These are phyloP conservation scores for Combretum micranthum DNA, from an alignment of 345 rosid species.

Conservation along the genomic window DNA sequence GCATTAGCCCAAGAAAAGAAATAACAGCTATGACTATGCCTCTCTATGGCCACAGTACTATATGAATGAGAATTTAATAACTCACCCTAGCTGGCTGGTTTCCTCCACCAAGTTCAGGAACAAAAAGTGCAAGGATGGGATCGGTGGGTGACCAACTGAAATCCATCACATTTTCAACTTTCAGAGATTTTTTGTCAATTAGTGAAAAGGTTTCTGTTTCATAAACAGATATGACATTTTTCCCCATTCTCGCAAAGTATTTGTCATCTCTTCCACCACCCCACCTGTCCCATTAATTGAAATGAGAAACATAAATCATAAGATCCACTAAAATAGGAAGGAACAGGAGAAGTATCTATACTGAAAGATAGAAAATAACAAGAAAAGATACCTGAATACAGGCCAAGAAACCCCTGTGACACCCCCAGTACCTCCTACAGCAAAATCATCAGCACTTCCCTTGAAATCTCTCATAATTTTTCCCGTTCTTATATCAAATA, in stretches of 20 bases:
- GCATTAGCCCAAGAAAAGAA: too few species aligned
- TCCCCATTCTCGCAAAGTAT: constrained; percentile 85
- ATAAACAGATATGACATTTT: constrained; percentile 75
- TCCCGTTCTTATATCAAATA: constrained; percentile 89
- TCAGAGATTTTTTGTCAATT: constrained; percentile 87
- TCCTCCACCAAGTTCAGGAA: constrained; percentile 97
- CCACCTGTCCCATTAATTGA: too few species aligned
- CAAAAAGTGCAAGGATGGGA: constrained; percentile 75
- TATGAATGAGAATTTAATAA: neutral
- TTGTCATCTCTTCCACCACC: too few species aligned
- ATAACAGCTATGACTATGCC: too few species aligned
- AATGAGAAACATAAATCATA: neutral
- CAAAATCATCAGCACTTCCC: constrained; percentile 90
- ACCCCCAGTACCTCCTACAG: constrained; percentile 83
- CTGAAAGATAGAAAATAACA: neutral
- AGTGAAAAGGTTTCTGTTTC: constrained; percentile 85
- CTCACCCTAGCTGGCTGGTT: constrained; percentile 97
- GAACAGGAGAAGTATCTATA: neutral
- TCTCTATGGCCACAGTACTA: too few species aligned
- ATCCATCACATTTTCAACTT: constrained; percentile 81
- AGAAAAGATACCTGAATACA: constrained; percentile 55
- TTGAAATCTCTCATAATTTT: constrained; percentile 85
- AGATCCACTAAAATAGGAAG: neutral
- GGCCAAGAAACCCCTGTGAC: constrained; percentile 94
- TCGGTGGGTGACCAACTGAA: constrained; percentile 94